These are phyloP conservation scores for Microbotryum violaceum DNA, from an alignment of 1,284 basidiomycete species.

Conservation along the genomic window DNA sequence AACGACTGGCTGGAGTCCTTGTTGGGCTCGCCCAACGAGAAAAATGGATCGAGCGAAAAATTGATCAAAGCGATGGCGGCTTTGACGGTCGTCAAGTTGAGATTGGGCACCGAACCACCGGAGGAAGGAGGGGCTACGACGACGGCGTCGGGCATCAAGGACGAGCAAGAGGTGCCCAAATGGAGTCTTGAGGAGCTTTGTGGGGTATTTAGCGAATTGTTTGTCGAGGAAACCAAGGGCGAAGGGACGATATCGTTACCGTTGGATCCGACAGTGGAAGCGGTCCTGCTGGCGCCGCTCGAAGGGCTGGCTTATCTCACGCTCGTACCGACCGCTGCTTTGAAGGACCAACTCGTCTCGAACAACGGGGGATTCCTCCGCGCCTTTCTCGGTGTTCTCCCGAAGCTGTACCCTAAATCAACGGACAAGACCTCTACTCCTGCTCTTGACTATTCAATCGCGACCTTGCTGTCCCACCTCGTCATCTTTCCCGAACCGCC, in stretches of 20 bases:
- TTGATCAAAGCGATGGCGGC: slow-evolving; percentile 56
- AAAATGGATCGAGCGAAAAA: slow-evolving; percentile 45
- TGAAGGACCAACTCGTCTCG: slow-evolving; percentile 54
- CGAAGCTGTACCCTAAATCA: slow-evolving; percentile 38
- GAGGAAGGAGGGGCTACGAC: slow-evolving; percentile 46
- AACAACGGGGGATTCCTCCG: slow-evolving; percentile 53
- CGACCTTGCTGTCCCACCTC: slow-evolving; percentile 65
- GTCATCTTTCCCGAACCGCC: slow-evolving; percentile 58
- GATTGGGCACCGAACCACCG: slow-evolving; percentile 49
- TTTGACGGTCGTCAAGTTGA: slow-evolving; percentile 68
- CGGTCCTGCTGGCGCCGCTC: slow-evolving; percentile 49
- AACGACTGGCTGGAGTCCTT: slow-evolving; percentile 56
- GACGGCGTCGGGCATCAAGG: slow-evolving; percentile 19
- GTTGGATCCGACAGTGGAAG: slow-evolving; percentile 35
- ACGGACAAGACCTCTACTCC: slow-evolving; percentile 30
- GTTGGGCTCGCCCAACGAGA: slow-evolving; percentile 38
- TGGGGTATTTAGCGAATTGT: slow-evolving; percentile 52
- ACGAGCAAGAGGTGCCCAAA: slow-evolving; percentile 24
- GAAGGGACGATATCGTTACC: slow-evolving; percentile 33
- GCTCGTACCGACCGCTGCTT: slow-evolving; percentile 50
- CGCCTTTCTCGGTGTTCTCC: slow-evolving; percentile 50
- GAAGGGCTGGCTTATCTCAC: slow-evolving; percentile 79
- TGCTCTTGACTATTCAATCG: slow-evolving; percentile 63
- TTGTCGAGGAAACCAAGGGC: slow-evolving; percentile 39
- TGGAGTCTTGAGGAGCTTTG: slow-evolving; percentile 47